A percentile compares a stretch with the other conserved stretches of the same genome.
Evolutionary conservation across 2,329 filamentous ascomycete genomes (phyloP).

Genomic region (Aspergillus novofumigatus): DNA sequence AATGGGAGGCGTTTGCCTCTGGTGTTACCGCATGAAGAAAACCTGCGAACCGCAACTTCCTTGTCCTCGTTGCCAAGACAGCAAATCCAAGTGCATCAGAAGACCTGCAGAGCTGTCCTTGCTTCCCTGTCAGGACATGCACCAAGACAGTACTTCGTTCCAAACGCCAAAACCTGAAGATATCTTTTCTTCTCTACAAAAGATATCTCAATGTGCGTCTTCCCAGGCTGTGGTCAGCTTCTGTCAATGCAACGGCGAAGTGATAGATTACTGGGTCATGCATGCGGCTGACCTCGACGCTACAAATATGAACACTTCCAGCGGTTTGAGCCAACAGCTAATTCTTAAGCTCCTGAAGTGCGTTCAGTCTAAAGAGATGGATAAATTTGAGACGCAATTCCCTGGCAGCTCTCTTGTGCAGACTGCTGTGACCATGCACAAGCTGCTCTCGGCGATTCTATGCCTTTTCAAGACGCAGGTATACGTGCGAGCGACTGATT

Average conservation of each 20-base stretch:
- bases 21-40: slow-evolving; percentile 27
- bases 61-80: slow-evolving; percentile 18
- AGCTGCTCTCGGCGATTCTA: slow-evolving; percentile 13
- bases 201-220: background rate
- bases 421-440: slow-evolving; percentile 11
- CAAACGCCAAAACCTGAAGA: background rate
- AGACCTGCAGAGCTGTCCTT: slow-evolving; percentile 14
- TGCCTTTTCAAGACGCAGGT: slow-evolving; percentile 11
- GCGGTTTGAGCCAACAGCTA: slow-evolving; percentile 3
- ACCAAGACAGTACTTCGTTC: background rate
- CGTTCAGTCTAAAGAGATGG: slow-evolving; percentile 4
- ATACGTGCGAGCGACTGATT: slow-evolving; percentile 4
- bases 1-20: slow-evolving; percentile 26
- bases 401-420: slow-evolving; percentile 4
- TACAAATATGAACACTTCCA: background rate
- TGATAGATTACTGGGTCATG: slow-evolving; percentile 7
- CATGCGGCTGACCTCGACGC: slow-evolving; percentile 1
- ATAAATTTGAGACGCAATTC: background rate
- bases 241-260: slow-evolving; percentile 4
- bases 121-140: background rate
- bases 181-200: slow-evolving; percentile 2
- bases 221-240: slow-evolving; percentile 12
- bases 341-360: slow-evolving; percentile 4
- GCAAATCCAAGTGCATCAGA: slow-evolving; percentile 20
- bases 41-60: slow-evolving; percentile 16